phyloP scores from a whole-genome alignment of 176 grass and related monocot species.

The Pontederia crassipes region DNA sequence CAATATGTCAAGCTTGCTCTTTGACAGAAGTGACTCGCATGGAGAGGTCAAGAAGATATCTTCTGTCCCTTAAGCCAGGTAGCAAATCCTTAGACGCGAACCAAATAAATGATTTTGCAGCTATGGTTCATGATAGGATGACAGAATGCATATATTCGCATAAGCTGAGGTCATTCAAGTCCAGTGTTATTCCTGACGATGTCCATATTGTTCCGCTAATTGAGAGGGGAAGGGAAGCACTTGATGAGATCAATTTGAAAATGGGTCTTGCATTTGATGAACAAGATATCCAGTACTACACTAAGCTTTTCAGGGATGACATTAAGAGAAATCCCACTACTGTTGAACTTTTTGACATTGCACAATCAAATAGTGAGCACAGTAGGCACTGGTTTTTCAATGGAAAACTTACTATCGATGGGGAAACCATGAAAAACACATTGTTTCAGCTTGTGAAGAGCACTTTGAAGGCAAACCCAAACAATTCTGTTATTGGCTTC shows the following conservation, averaged over 20 bases:
- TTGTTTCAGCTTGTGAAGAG: slow-evolving; percentile 82
- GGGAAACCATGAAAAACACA: slow-evolving; percentile 54
- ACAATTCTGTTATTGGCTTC: slow-evolving; percentile 86
- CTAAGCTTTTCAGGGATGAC: slow-evolving; percentile 66
- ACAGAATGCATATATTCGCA: slow-evolving; percentile 71
- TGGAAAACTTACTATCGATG: slow-evolving; percentile 66
- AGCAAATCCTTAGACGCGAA: slow-evolving; percentile 36
- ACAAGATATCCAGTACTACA: slow-evolving; percentile 88
- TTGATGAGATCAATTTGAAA: slow-evolving; percentile 82
- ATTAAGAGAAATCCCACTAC: slow-evolving; percentile 77
- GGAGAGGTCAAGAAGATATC: slow-evolving; percentile 74
- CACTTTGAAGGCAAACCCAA: slow-evolving; percentile 66
- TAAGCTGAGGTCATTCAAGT: slow-evolving; percentile 51
- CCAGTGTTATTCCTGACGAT: slow-evolving; percentile 47
- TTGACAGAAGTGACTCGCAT: slow-evolving; percentile 62
- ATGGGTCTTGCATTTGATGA: slow-evolving; percentile 95
- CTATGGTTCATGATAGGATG: slow-evolving; percentile 85
- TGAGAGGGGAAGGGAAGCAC: slow-evolving; percentile 59
- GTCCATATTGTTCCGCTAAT: slow-evolving; percentile 56
- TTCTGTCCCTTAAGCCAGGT: slow-evolving; percentile 45
- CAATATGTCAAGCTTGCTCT: slow-evolving; percentile 63
- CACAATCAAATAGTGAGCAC: slow-evolving; percentile 82
- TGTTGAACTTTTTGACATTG: slow-evolving; percentile 87
- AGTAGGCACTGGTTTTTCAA: slow-evolving; percentile 94
- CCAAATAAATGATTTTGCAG: slow-evolving; percentile 50